Evolutionary conservation across 139 green algal genomes (phyloP), one percentile per base, ranked within the genome.

Genomic region (Yamagishiella unicocca): DNA sequence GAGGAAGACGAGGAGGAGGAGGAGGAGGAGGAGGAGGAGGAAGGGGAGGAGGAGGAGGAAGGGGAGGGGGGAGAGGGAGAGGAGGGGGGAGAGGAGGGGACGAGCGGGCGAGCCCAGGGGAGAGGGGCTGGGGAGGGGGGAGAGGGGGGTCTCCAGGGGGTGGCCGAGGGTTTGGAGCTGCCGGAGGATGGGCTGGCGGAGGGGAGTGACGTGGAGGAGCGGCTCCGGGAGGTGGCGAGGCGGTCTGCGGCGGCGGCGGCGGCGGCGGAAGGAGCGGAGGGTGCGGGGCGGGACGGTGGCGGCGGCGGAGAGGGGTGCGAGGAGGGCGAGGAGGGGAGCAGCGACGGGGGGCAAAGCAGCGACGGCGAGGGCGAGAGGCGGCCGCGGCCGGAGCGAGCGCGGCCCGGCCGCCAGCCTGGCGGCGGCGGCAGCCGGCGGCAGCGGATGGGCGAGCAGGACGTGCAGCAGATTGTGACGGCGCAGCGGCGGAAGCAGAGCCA

Each of bases 401-500:
- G 7, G 50, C 77, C 53, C 66, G 3, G 73, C 12, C 19, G 68
- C 40, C 27, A 45, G 43, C 1, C 46, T 6, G 68, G 45, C 33
- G 68, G 70, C 4, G 27, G 58, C 45, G 64, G 67, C 31, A 6
- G 54, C 54, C 55, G 45, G 38, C 64, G 19, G 37, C 50, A 46
- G 12, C n/a, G n/a, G 62, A 19, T 77, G 68, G 64, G 72, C n/a
- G 50, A 68, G 82, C 70, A 82, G 21, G 87, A 91, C 42, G 89
- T 94, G 71, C 91, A 94, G 87, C 50, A 64, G 61, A 77, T 86
- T 67, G 66, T 94, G 81, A 82, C 86, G 33, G 62, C 68, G 37
- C 89, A 94, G 77, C 87, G 89, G 27, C 76, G 85, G 58, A 89
- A 88, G 58, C 84, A 84, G 31, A 71, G 42, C 12, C 82, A 89